Conservation (phyloP, 305 asterid genomes). For the Withania somnifera region DNA sequence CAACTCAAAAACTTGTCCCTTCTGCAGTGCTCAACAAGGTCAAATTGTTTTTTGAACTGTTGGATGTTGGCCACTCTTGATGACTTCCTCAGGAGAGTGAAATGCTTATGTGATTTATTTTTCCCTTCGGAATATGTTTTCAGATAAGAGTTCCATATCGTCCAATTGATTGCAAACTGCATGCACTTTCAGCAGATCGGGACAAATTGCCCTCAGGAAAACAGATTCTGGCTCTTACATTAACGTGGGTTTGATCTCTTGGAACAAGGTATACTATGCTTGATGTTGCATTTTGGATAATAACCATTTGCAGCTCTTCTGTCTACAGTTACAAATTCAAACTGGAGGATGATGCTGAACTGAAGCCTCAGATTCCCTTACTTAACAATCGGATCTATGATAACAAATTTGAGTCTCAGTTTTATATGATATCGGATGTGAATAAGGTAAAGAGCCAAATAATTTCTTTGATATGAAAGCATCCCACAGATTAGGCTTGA, state of each 20-base stretch:
- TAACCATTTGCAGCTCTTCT: neutral
- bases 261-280: neutral
- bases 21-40: slow-evolving; percentile 82
- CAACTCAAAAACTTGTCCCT: slow-evolving; percentile 79
- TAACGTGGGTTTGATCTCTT: slow-evolving; percentile 52
- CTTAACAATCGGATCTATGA: slow-evolving; percentile 94
- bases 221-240: slow-evolving; percentile 63
- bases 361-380: slow-evolving; percentile 81
- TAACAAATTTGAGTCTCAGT: slow-evolving; percentile 93
- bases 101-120: neutral
- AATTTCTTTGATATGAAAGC: neutral
- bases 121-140: slow-evolving; percentile 15
- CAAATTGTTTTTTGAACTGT: slow-evolving; percentile 2
- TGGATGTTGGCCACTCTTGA: neutral
- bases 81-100: neutral
- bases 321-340: slow-evolving; percentile 81
- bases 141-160: slow-evolving; percentile 88
- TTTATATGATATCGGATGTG: slow-evolving; percentile 88
- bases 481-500: neutral
- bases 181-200: slow-evolving; percentile 69
- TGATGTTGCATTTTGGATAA: neutral
- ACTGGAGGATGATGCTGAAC: slow-evolving; percentile 76
- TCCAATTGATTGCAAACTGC: slow-evolving; percentile 75
- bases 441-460: slow-evolving; percentile 56
- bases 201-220: slow-evolving; percentile 97